These are phyloP conservation scores for Aspergillus sp. DNA, from an alignment of 2,329 filamentous ascomycete species.

Conservation along the genomic window DNA sequence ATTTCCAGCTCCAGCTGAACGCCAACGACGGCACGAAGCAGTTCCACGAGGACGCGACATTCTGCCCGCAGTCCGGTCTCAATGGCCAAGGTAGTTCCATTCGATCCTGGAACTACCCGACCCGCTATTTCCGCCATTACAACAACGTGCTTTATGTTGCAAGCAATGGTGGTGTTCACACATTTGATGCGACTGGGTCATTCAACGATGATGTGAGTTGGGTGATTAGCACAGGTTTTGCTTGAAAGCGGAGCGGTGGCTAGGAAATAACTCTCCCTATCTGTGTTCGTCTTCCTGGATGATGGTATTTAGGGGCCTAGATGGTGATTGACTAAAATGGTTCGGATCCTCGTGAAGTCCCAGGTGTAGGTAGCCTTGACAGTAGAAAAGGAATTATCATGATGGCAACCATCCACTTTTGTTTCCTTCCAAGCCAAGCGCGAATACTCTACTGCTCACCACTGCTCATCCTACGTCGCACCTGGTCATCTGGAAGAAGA, in stretches of 20 bases:
- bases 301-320: no score
- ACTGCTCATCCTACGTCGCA: no score
- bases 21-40: slow-evolving; percentile 55
- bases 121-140: slow-evolving; percentile 58
- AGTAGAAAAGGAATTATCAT: no score
- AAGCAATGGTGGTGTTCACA: slow-evolving; percentile 56
- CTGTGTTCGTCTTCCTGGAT: no score
- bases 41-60: slow-evolving; percentile 62
- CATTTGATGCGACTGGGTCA: slow-evolving; percentile 48
- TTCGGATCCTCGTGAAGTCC: no score
- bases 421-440: no score
- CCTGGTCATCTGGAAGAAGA: no score
- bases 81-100: slow-evolving; percentile 53
- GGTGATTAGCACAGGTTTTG: slow-evolving; percentile 46
- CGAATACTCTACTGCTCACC: no score
- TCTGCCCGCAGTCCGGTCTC: slow-evolving; percentile 55
- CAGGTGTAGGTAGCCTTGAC: no score
- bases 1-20: slow-evolving; percentile 51
- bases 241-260: slow-evolving; percentile 22
- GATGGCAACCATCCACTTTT: no score
- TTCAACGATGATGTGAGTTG: slow-evolving; percentile 58
- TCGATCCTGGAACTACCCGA: slow-evolving; percentile 60
- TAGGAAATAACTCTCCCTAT: no score
- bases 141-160: slow-evolving; percentile 46
- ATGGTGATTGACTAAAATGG: no score